Evolutionary conservation across 371 early-diverging fungal genomes (phyloP).

Genomic region (Circinella umbellata): DNA sequence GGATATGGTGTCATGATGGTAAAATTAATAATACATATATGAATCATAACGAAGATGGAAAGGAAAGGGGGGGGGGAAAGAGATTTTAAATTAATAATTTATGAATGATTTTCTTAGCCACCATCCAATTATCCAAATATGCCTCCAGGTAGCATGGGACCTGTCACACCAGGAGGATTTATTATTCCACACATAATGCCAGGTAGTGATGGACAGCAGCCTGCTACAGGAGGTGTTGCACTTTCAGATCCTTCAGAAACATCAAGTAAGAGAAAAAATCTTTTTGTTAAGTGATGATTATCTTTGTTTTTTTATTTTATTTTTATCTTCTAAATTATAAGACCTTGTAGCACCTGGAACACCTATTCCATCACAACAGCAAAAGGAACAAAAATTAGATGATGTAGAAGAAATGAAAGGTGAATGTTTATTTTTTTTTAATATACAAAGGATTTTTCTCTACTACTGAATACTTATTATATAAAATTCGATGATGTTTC

Average conservation of each 20-base stretch:
- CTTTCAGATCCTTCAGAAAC: not conserved
- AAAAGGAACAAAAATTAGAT: not conserved
- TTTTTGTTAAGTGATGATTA: not conserved
- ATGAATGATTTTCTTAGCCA: not conserved
- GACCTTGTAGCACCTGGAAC: not conserved
- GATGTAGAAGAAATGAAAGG: not conserved
- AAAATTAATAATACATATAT: not conserved
- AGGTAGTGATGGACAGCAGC: not conserved
- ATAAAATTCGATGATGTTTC: not conserved
- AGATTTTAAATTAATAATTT: no score
- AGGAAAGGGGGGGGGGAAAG: no score
- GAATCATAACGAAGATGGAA: no score
- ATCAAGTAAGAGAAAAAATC: not conserved
- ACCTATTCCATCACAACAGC: not conserved
- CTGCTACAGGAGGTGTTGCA: not conserved
- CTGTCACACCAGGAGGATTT: conserved; percentile 11
- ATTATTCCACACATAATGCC: conserved; percentile 16
- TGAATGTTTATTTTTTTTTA: not conserved
- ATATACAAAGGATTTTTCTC: not conserved
- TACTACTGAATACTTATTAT: not conserved
- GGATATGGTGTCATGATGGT: conserved; percentile 1
- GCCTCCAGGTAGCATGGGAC: not conserved
- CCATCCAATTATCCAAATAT: not conserved
- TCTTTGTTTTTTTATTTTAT: no score
- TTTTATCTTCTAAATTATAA: no score